These are phyloP conservation scores for Chlamydomonas sphaeroides DNA, from an alignment of 139 green algal species.

Conservation along the genomic window DNA sequence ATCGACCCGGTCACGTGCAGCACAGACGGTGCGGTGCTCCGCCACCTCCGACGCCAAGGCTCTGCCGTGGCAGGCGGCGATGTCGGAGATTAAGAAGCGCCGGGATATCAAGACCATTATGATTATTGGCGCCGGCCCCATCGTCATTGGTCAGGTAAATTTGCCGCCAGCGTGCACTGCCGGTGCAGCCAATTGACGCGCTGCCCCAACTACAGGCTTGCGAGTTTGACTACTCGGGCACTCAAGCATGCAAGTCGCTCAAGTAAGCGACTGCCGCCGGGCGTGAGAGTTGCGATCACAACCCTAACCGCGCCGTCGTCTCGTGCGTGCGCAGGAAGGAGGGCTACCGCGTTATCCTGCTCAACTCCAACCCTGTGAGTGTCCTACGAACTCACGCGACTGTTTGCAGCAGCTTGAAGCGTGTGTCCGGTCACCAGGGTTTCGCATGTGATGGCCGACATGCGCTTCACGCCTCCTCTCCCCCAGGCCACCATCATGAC, in stretches of 20 bases:
- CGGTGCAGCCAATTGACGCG: background rate
- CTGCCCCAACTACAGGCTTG: conserved; percentile 80
- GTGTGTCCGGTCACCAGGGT: conserved; percentile 4
- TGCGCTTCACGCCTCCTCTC: too few relatives aligned
- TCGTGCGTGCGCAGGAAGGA: conserved; percentile 76
- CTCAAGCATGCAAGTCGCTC: conserved; percentile 98
- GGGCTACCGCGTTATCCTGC: conserved; percentile 95
- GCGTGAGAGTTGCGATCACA: too few relatives aligned
- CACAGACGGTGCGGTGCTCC: background rate
- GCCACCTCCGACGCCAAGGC: background rate
- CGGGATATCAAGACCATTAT: conserved; percentile 78
- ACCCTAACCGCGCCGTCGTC: too few relatives aligned
- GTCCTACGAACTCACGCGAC: too few relatives aligned
- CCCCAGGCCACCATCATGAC: conserved; percentile 99
- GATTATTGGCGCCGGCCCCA: conserved; percentile 94
- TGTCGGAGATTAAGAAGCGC: conserved; percentile 75
- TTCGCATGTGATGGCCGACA: background rate
- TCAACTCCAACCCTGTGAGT: conserved; percentile 97
- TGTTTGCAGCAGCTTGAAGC: too few relatives aligned
- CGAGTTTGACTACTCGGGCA: conserved; percentile 99
- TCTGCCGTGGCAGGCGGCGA: conserved; percentile 71
- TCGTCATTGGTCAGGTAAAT: conserved; percentile 98
- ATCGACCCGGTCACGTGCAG: conserved; percentile 9
- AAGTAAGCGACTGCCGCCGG: too few relatives aligned
- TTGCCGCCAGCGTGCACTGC: too few relatives aligned